Conservation (phyloP, 164 flowering plant species). For the Liriodendron chinense region DNA sequence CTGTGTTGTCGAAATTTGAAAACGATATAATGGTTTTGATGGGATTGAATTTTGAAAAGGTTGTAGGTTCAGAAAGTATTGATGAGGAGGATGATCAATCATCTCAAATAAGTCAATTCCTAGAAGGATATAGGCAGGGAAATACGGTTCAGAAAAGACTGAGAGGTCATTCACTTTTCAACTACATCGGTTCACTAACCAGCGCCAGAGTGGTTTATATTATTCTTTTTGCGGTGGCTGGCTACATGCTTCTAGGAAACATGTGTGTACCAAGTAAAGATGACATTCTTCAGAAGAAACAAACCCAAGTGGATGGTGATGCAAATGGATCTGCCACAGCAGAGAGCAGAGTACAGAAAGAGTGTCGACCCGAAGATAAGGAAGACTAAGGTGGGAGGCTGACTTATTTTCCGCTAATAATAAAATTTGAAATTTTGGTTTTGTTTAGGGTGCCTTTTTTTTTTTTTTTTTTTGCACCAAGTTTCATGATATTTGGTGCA, state of each 20-base stretch:
- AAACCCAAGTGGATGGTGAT: conserved; percentile 19
- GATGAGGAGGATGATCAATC: conserved; percentile 64
- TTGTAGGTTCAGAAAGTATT: conserved; percentile 60
- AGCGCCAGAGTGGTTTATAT: conserved; percentile 45
- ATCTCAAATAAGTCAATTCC: conserved; percentile 59
- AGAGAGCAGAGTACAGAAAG: conserved; percentile 20
- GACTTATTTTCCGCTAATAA: no score
- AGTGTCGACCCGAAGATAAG: no score
- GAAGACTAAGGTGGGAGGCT: no score
- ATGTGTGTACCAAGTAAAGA: conserved; percentile 34
- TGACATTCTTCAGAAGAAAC: conserved; percentile 36
- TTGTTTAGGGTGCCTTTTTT: no score
- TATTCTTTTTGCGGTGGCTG: conserved; percentile 49
- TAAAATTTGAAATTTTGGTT: no score
- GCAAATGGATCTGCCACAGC: conserved; percentile 28
- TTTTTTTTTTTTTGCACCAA: no score
- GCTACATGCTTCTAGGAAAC: conserved; percentile 45
- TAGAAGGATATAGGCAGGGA: conserved; percentile 80
- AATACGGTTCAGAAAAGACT: conserved; percentile 40
- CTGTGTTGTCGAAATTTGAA: no score
- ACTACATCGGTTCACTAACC: conserved; percentile 53
- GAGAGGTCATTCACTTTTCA: conserved; percentile 53
- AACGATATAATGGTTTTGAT: no score
- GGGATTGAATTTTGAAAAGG: no score
- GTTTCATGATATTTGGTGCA: no score